These are phyloP conservation scores for Cyclocybe aegerita DNA, from an alignment of 768 basidiomycete genomes.

Conservation along the genomic window DNA sequence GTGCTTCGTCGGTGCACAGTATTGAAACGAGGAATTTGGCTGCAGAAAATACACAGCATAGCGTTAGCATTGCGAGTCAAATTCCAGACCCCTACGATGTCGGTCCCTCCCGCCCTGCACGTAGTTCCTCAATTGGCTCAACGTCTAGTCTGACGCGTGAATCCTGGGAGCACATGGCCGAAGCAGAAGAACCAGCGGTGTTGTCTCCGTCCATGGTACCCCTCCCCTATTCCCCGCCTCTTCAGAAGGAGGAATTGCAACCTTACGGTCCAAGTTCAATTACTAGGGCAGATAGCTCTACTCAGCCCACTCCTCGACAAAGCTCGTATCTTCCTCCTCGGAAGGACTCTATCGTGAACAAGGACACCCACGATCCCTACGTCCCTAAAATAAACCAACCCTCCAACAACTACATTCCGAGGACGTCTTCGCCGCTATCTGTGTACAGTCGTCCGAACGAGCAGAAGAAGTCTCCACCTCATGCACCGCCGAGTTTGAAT, in stretches of 20 bases:
- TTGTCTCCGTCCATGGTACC: constrained; percentile 19
- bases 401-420: constrained; percentile 24
- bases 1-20: too few relatives aligned
- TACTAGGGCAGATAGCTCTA: neutral
- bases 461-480: constrained; percentile 9
- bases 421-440: constrained; percentile 33
- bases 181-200: too few relatives aligned
- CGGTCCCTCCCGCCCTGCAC: too few relatives aligned
- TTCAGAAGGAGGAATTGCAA: constrained; percentile 2
- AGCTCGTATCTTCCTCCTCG: constrained; percentile 14
- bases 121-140: too few relatives aligned
- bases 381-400: constrained; percentile 23
- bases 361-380: constrained; percentile 34
- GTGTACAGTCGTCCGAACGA: constrained; percentile 21
- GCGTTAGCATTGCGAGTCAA: too few relatives aligned
- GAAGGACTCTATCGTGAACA: constrained; percentile 7
- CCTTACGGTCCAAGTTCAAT: neutral
- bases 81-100: too few relatives aligned
- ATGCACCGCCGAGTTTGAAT: constrained; percentile 7
- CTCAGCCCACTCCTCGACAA: constrained; percentile 4
- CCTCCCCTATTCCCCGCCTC: constrained; percentile 20
- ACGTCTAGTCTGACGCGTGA: too few relatives aligned
- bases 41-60: too few relatives aligned
- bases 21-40: too few relatives aligned
- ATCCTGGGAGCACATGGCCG: too few relatives aligned